phyloP scores from a whole-genome alignment of 1,139 yeast genomes.

The Debaryomycetaceae sp. region DNA sequence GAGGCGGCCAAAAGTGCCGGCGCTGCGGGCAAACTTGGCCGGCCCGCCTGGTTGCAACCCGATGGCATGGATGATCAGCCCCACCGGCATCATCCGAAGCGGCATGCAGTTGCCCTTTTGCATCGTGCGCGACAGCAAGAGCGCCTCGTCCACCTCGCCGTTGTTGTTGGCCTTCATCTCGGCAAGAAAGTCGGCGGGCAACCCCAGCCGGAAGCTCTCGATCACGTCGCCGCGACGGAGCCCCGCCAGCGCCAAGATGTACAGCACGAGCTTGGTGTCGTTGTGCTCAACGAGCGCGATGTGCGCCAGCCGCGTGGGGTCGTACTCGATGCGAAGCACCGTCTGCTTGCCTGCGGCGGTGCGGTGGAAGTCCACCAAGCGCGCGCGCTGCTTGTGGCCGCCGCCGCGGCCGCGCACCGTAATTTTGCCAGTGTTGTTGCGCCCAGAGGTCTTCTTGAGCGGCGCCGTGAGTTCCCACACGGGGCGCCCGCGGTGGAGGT shows the following conservation, averaged over 20 bases:
- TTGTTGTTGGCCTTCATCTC: constrained; percentile 62
- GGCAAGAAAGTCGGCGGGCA: constrained; percentile 69
- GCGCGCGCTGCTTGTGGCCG: constrained; percentile 85
- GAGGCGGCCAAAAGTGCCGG: constrained; percentile 91
- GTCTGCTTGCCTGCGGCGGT: constrained; percentile 64
- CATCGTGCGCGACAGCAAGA: constrained; percentile 80
- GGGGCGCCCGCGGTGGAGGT: constrained; percentile 84
- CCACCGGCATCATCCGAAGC: constrained; percentile 85
- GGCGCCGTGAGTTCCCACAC: constrained; percentile 70
- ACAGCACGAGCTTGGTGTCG: constrained; percentile 60
- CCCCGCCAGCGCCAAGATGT: constrained; percentile 89
- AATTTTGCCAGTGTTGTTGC: constrained; percentile 84
- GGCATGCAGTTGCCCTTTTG: constrained; percentile 96
- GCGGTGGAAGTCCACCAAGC: constrained; percentile 78
- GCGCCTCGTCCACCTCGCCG: constrained; percentile 88
- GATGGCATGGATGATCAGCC: constrained; percentile 83
- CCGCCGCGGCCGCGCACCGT: constrained; percentile 97
- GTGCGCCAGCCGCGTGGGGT: constrained; percentile 93
- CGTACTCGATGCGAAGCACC: constrained; percentile 89
- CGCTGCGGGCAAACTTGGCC: constrained; percentile 87
- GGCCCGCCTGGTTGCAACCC: constrained; percentile 78
- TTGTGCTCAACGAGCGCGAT: constrained; percentile 77
- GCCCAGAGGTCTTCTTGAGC: constrained; percentile 75
- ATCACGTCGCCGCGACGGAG: constrained; percentile 88
- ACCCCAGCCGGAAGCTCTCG: constrained; percentile 83